These are phyloP conservation scores for Podila minutissima DNA, from an alignment of 192 early-diverging fungal genomes.

Conservation along the genomic window DNA sequence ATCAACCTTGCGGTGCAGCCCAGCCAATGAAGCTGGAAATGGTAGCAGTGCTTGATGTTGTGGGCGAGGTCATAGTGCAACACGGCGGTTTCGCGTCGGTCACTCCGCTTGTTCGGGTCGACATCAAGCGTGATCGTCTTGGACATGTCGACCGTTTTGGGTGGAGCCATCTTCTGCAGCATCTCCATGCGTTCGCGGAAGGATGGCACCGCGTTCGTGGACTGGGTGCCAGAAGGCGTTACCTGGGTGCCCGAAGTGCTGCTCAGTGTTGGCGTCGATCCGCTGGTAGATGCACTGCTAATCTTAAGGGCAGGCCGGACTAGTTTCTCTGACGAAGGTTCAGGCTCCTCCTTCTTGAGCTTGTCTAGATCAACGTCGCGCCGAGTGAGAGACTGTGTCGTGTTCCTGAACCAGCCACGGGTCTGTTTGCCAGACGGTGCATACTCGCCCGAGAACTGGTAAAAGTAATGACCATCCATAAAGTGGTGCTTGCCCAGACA, in stretches of 20 bases:
- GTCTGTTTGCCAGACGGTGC: constrained; percentile 49
- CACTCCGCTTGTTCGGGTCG: constrained; percentile 80
- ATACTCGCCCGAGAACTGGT: constrained; percentile 70
- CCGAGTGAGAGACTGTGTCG: constrained; percentile 28
- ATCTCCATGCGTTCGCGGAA: constrained; percentile 43
- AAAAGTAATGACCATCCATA: constrained; percentile 93
- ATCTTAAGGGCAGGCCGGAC: constrained; percentile 23
- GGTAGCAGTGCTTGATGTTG: constrained; percentile 89
- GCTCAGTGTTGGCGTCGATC: constrained; percentile 13
- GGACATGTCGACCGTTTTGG: constrained; percentile 67
- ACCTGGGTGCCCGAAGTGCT: not conserved
- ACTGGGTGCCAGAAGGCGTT: not conserved
- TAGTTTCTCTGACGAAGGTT: constrained; percentile 13
- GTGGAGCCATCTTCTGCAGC: constrained; percentile 49
- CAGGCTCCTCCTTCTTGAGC: constrained; percentile 19
- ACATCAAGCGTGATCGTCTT: constrained; percentile 81
- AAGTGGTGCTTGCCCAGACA: constrained; percentile 72
- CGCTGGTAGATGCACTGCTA: constrained; percentile 7
- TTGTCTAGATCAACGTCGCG: constrained; percentile 34
- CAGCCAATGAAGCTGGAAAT: constrained; percentile 95
- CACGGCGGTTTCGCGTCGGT: constrained; percentile 83
- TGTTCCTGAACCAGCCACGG: constrained; percentile 60
- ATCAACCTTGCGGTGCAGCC: constrained; percentile 91
- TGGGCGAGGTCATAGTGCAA: constrained; percentile 92
- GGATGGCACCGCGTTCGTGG: constrained; percentile 15